Percentiles rank a stretch among this genome's conserved stretches.
phyloP scores from a whole-genome alignment of 352 stramenopile species.

The Stramenopiles sp. region DNA sequence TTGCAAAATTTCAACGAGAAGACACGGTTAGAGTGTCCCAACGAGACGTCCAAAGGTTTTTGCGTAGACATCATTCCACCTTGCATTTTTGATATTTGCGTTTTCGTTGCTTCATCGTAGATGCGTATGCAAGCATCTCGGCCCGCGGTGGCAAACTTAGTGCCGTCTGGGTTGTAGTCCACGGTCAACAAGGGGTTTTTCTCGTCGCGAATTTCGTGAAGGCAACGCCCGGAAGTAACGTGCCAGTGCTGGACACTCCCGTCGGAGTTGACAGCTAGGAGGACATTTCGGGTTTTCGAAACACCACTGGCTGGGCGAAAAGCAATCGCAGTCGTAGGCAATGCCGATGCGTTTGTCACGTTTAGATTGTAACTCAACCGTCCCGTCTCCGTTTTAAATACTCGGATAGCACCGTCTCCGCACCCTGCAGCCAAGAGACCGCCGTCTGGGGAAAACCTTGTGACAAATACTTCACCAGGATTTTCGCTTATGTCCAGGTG shows the following conservation, averaged over 20 bases:
- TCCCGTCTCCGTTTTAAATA: conserved; percentile 49
- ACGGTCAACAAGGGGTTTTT: conserved; percentile 66
- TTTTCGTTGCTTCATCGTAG: conserved; percentile 65
- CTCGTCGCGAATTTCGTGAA: conserved; percentile 61
- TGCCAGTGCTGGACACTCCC: conserved; percentile 72
- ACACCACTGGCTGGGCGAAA: conserved; percentile 48
- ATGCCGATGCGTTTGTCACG: conserved; percentile 39
- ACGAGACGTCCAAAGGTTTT: conserved; percentile 35
- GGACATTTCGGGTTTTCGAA: conserved; percentile 69
- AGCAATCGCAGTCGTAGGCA: conserved; percentile 51
- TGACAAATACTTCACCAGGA: conserved; percentile 60
- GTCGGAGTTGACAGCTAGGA: conserved; percentile 59
- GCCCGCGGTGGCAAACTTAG: conserved; percentile 56
- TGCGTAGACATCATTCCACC: conserved; percentile 30
- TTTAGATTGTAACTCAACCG: conserved; percentile 52
- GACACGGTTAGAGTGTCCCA: conserved; percentile 67
- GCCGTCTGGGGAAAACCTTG: conserved; percentile 52
- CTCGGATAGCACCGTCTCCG: conserved; percentile 52
- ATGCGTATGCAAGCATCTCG: conserved; percentile 63
- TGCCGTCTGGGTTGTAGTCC: conserved; percentile 55
- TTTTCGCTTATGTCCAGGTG: too few species aligned
- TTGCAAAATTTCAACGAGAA: conserved; percentile 60
- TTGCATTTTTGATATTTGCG: conserved; percentile 42
- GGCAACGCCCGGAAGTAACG: conserved; percentile 67
- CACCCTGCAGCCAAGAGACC: conserved; percentile 53